Base-by-base conservation (phyloP, 306 rosid species). In the Dalbergia oliveri region DNA sequence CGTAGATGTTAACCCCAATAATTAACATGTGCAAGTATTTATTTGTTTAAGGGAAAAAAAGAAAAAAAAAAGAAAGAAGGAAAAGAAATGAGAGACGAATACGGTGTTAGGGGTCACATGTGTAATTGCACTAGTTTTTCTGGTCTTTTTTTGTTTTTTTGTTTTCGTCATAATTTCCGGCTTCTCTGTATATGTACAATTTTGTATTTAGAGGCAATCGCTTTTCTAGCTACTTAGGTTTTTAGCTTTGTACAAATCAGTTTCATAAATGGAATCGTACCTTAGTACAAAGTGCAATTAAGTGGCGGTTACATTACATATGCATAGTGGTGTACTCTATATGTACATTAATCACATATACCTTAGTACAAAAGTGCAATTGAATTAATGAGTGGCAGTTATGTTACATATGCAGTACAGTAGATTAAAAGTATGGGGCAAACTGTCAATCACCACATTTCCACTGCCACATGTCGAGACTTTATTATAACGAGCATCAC, bases 191-290 rank as follows among this genome's bases (percentile, higher is more conserved):
- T 35, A 60, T 72, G 86, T 70, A 50, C 85, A 82, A 82, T 82
- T 84, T 79, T 76, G 87, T 78, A 84, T 68, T 88, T 83, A 73
- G 81, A 84, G 84, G 93, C 87, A 84, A 69, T 86, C 50, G 73
- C 76, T 37, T 68, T 73, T 72, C 78, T 56, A 75, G 47, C 71
- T 41, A 77, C 57, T 81, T 60, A 43, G 8, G 80, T 53, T 62
- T 62, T 70, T 44, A 43, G 83, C 71, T 54, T 73, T 85, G 88
- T 85, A 78, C 83, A 85, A 76, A 76, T 58, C 79, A 80, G 85
- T 66, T 59, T 77, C 80, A 81, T 76, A 72, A 85, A 85, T 76
- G 68, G 62, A 66, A 76, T 59, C 77, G 60, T 73, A 44, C 70
- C 66, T 69, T 68, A 41, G 81, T 75, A 41, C 45, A 63, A 70